phyloP scores from a whole-genome alignment of 805 yeast genomes.

The Candida railenensis region DNA sequence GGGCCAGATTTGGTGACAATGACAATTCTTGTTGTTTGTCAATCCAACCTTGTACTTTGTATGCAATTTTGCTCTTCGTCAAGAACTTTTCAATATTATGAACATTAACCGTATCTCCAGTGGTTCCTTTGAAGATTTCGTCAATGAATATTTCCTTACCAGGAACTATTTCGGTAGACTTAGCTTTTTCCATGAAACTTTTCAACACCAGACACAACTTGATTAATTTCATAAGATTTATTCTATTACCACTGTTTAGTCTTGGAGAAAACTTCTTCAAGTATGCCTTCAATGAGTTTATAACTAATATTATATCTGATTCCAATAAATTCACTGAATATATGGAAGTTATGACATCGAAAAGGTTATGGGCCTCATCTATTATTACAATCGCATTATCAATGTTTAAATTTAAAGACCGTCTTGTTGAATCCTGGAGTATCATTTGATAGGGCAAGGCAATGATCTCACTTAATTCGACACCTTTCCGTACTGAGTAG shows the following conservation, averaged over 20 bases:
- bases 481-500: slow-evolving; percentile 63
- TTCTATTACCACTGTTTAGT: slow-evolving; percentile 69
- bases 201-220: slow-evolving; percentile 55
- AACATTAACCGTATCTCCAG: slow-evolving; percentile 72
- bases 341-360: slow-evolving; percentile 72
- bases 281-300: slow-evolving; percentile 53
- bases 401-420: slow-evolving; percentile 56
- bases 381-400: slow-evolving; percentile 69
- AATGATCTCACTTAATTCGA: slow-evolving; percentile 65
- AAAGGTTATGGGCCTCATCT: slow-evolving; percentile 89
- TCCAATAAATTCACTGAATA: slow-evolving; percentile 60
- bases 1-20: background rate
- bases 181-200: slow-evolving; percentile 39
- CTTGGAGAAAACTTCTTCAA: slow-evolving; percentile 58
- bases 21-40: slow-evolving; percentile 18
- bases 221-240: slow-evolving; percentile 61
- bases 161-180: slow-evolving; percentile 32
- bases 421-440: slow-evolving; percentile 59
- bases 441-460: slow-evolving; percentile 85
- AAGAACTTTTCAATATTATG: slow-evolving; percentile 66
- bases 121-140: slow-evolving; percentile 55
- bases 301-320: slow-evolving; percentile 45
- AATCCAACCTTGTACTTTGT: slow-evolving; percentile 74
- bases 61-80: slow-evolving; percentile 70
- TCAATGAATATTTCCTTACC: slow-evolving; percentile 55